A percentile compares a stretch with the other conserved stretches of the same genome.
These are phyloP conservation scores for Apiosordaria backusii DNA, from an alignment of 495 filamentous ascomycete genomes.

Conservation along the genomic window DNA sequence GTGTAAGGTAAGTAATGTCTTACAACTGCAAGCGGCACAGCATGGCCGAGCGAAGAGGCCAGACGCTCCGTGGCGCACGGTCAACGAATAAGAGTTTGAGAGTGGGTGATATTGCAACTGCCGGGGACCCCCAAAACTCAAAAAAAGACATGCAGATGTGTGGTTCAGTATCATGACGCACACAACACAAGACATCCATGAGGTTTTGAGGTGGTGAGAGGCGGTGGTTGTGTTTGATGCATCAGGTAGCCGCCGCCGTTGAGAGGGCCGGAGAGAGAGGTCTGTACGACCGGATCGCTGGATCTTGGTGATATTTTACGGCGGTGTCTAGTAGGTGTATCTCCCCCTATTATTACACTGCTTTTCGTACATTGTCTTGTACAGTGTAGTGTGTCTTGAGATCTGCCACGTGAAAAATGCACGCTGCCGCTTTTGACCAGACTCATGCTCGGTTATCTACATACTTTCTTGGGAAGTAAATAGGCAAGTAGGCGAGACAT, in stretches of 20 bases:
- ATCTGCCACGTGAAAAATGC: background rate
- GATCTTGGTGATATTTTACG: background rate
- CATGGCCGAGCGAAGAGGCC: too few species aligned
- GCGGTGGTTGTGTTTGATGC: background rate
- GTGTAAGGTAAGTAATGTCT: too few species aligned
- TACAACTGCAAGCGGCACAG: too few species aligned
- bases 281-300: background rate
- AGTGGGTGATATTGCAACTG: background rate
- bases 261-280: too few species aligned
- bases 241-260: background rate
- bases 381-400: background rate
- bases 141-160: background rate
- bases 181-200: background rate
- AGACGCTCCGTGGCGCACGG: background rate
- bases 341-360: background rate
- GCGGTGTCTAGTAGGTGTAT: background rate
- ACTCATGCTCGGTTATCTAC: background rate
- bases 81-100: background rate
- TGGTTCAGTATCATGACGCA: background rate
- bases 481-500: background rate
- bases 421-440: background rate
- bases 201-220: background rate
- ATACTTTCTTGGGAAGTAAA: background rate
- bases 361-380: background rate
- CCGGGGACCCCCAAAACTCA: background rate